Conservation (phyloP, 495 filamentous ascomycete genomes). For the Penicillium macrosclerotiorum region DNA sequence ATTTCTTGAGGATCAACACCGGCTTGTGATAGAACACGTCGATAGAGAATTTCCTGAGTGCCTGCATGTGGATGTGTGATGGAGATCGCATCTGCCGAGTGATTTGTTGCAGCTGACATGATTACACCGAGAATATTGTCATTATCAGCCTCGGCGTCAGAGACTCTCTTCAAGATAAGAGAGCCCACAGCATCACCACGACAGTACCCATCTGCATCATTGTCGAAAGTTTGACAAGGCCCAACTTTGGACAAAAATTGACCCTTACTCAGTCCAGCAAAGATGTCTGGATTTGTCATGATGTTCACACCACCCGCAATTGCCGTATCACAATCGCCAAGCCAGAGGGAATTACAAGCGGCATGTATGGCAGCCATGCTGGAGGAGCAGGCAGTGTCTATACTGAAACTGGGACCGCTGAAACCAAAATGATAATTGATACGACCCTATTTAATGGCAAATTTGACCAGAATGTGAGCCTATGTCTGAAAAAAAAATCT, state of each 20-base stretch:
- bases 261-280: conserved; percentile 63
- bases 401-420: conserved; percentile 14
- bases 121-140: conserved; percentile 48
- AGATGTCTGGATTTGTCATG: conserved; percentile 69
- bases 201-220: conserved; percentile 70
- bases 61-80: conserved; percentile 50
- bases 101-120: conserved; percentile 35
- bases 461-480: neutral
- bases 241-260: conserved; percentile 69
- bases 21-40: conserved; percentile 39
- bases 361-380: conserved; percentile 55
- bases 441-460: conserved; percentile 5
- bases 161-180: conserved; percentile 43
- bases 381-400: conserved; percentile 25
- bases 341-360: conserved; percentile 66
- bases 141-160: conserved; percentile 47
- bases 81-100: conserved; percentile 43
- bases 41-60: conserved; percentile 44
- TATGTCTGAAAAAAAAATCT: neutral
- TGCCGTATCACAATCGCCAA: conserved; percentile 67
- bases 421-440: conserved; percentile 30
- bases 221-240: conserved; percentile 68
- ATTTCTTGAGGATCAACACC: conserved; percentile 49
- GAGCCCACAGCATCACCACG: conserved; percentile 50
- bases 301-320: conserved; percentile 68